Percentiles rank a stretch among this genome's conserved stretches.
Conservation (phyloP, 805 yeast species). For the Yarrowia alimentaria region DNA sequence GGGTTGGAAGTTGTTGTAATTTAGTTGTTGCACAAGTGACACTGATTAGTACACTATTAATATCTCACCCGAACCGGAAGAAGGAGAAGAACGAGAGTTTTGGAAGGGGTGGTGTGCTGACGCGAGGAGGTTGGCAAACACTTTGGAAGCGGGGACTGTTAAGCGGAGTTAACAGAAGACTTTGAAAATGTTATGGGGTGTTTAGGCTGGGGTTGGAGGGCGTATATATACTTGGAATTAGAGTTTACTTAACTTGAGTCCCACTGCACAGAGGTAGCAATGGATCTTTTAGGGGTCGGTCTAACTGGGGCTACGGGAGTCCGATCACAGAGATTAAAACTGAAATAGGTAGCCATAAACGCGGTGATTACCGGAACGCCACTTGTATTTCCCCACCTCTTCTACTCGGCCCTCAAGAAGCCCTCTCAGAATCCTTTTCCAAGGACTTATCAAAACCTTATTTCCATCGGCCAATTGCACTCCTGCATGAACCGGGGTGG, state of each 20-base stretch:
- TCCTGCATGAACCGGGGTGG: constrained; percentile 1
- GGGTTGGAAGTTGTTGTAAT: constrained; percentile 17
- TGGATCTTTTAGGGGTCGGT: too few species aligned
- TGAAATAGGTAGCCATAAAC: too few species aligned
- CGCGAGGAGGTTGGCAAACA: constrained; percentile 45
- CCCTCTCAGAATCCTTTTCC: too few species aligned
- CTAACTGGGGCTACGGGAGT: too few species aligned
- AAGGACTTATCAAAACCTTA: constrained; percentile 1
- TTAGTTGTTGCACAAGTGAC: too few species aligned
- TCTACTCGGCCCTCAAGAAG: too few species aligned
- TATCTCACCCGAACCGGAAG: constrained; percentile 44
- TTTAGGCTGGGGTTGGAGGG: not conserved
- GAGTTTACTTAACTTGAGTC: too few species aligned
- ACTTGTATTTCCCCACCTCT: too few species aligned
- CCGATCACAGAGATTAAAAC: too few species aligned
- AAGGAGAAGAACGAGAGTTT: constrained; percentile 42
- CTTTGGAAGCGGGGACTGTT: constrained; percentile 33
- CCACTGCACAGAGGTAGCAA: too few species aligned
- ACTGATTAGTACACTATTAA: constrained; percentile 35
- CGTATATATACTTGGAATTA: constrained; percentile 7
- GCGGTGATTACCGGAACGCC: too few species aligned
- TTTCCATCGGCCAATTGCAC: constrained; percentile 2
- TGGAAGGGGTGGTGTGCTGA: constrained; percentile 47
- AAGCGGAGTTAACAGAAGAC: constrained; percentile 22
- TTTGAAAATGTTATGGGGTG: constrained; percentile 3